Conservation (phyloP, 306 rosid species). For the Psophocarpus tetragonolobus region DNA sequence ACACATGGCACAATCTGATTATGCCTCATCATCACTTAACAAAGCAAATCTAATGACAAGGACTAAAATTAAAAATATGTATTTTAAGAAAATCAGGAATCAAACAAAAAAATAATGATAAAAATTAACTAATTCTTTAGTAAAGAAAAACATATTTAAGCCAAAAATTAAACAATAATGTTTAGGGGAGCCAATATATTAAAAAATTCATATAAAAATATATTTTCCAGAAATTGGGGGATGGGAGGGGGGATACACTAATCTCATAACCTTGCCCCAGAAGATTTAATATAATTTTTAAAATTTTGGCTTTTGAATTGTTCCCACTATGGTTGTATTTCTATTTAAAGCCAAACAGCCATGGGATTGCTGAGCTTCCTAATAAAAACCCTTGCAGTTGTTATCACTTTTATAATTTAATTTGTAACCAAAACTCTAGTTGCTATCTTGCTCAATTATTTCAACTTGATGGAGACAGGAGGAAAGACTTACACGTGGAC, state of each 20-base stretch:
- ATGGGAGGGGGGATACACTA: background rate
- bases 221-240: background rate
- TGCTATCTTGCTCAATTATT: conserved; percentile 16
- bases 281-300: background rate
- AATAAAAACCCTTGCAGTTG: conserved; percentile 6
- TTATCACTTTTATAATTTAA: conserved; percentile 15
- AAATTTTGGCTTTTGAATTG: conserved; percentile 1
- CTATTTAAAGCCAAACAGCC: conserved; percentile 4
- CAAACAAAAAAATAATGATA: background rate
- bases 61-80: background rate
- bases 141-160: background rate
- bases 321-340: background rate
- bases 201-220: background rate
- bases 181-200: background rate
- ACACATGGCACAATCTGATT: background rate
- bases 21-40: background rate
- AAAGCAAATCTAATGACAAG: background rate
- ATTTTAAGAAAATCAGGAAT: background rate
- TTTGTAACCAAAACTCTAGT: conserved; percentile 5
- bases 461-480: conserved; percentile 13
- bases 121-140: background rate
- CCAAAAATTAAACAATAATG: background rate
- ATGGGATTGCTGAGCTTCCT: background rate
- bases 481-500: conserved; percentile 69
- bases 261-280: background rate